These are phyloP conservation scores for Cyphellophora europaea DNA, from an alignment of 2,329 filamentous ascomycete genomes.

Conservation along the genomic window DNA sequence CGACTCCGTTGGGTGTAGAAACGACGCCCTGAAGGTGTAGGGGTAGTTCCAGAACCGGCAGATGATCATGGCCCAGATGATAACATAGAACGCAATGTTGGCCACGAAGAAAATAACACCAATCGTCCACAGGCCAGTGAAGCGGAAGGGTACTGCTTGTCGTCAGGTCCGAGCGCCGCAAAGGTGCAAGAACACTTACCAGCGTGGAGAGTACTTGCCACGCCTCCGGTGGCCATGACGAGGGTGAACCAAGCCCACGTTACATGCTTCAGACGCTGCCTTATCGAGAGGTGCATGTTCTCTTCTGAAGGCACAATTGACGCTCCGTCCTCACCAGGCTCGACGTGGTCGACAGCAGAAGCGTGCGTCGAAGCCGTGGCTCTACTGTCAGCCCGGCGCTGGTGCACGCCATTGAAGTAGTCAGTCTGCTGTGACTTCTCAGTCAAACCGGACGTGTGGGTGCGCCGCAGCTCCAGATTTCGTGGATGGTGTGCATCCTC, in stretches of 20 bases:
- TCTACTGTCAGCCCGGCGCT: too few species aligned
- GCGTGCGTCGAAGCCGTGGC: conserved; percentile 1
- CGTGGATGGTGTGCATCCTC: conserved; percentile 29
- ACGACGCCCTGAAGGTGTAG: conserved; percentile 60
- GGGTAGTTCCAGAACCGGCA: conserved; percentile 62
- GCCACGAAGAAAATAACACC: conserved; percentile 54
- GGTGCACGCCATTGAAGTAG: too few species aligned
- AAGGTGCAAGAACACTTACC: conserved; percentile 32
- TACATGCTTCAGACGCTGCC: conserved; percentile 50
- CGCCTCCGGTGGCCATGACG: conserved; percentile 53
- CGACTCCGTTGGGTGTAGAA: conserved; percentile 68
- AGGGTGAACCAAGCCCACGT: conserved; percentile 75
- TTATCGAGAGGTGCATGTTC: conserved; percentile 11
- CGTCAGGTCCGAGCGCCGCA: conserved; percentile 4
- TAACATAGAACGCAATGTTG: conserved; percentile 53
- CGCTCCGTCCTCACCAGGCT: not conserved
- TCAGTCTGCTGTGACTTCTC: too few species aligned
- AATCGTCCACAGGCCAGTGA: conserved; percentile 48
- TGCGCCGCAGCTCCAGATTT: too few species aligned
- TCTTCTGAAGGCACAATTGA: not conserved
- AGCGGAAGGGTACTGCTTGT: conserved; percentile 40
- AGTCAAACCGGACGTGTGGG: too few species aligned
- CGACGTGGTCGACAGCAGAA: not conserved
- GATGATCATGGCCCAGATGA: conserved; percentile 54
- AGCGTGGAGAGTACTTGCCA: conserved; percentile 50